Percentiles rank a stretch among this genome's conserved stretches.
Conservation (phyloP, 2,329 filamentous ascomycete genomes). For the Leptodontidium sp. region DNA sequence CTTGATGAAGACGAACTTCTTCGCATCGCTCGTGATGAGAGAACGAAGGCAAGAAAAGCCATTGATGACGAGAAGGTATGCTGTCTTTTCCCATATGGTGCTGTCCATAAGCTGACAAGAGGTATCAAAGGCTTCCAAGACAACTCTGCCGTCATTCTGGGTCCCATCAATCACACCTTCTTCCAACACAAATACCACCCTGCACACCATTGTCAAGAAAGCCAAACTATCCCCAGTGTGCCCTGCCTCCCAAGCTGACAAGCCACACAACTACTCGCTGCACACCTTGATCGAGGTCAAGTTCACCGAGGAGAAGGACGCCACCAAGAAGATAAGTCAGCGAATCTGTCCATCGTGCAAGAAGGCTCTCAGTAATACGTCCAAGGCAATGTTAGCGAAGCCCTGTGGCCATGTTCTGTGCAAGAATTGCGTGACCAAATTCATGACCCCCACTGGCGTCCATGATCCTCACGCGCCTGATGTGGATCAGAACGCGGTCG, state of each 20-base stretch:
- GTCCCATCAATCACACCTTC: conserved; percentile 83
- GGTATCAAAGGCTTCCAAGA: conserved; percentile 61
- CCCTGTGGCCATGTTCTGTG: conserved; percentile 94
- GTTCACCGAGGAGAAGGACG: conserved; percentile 75
- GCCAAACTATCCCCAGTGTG: conserved; percentile 76
- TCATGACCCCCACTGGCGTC: conserved; percentile 70
- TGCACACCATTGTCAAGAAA: conserved; percentile 65
- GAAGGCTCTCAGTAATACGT: conserved; percentile 82
- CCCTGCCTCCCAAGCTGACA: conserved; percentile 72
- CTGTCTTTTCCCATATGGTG: conserved; percentile 18
- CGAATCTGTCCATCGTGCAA: conserved; percentile 84
- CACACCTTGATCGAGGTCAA: conserved; percentile 79
- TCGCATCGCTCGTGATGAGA: conserved; percentile 74
- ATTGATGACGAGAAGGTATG: conserved; percentile 76
- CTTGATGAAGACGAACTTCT: conserved; percentile 80
- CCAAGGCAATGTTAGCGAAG: conserved; percentile 82
- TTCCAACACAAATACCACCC: conserved; percentile 64
- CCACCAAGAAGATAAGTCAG: conserved; percentile 55
- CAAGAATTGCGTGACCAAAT: conserved; percentile 82
- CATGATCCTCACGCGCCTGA: conserved; percentile 67
- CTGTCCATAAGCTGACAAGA: conserved; percentile 19
- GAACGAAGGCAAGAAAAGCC: conserved; percentile 71
- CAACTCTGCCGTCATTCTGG: conserved; percentile 88
- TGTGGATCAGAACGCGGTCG: conserved; percentile 58
- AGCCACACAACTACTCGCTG: conserved; percentile 78